A percentile compares a stretch with the other conserved stretches of the same genome.
phyloP scores from a whole-genome alignment of 1,139 yeast genomes.

The Fermentozyma sake region DNA sequence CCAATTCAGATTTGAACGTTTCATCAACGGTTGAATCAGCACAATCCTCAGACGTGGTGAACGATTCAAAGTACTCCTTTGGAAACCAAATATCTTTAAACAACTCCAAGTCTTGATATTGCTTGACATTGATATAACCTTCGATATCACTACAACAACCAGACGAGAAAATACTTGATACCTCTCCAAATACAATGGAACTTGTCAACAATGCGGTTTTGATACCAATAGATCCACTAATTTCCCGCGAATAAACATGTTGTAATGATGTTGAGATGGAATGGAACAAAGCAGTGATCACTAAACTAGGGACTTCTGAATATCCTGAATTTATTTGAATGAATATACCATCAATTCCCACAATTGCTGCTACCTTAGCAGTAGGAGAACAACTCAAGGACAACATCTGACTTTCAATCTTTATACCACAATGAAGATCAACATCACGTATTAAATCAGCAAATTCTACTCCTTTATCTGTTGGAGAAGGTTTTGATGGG shows the following conservation, averaged over 20 bases:
- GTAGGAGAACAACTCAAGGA: conserved; percentile 87
- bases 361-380: conserved; percentile 86
- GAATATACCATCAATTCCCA: conserved; percentile 62
- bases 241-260: conserved; percentile 85
- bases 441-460: conserved; percentile 42
- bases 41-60: conserved; percentile 7
- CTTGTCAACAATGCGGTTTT: conserved; percentile 43
- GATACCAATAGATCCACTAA: conserved; percentile 71
- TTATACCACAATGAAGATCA: conserved; percentile 61
- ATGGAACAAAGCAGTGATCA: conserved; percentile 42
- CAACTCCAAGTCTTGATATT: conserved; percentile 77
- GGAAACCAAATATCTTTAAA: conserved; percentile 87
- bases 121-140: conserved; percentile 72
- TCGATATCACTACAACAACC: conserved; percentile 54
- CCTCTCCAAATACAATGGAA: conserved; percentile 34
- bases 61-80: conserved; percentile 11
- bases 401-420: conserved; percentile 68
- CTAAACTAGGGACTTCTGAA: conserved; percentile 34
- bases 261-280: conserved; percentile 69
- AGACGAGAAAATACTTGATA: conserved; percentile 42
- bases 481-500: conserved; percentile 2
- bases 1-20: conserved; percentile 16
- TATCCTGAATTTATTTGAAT: conserved; percentile 55
- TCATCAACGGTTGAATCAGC: conserved; percentile 4
- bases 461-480: conserved; percentile 12